Evolutionary conservation across 140 eudicot species (phyloP), one percentile per base, ranked within the genome.

Genomic region (Oenanthe javanica): DNA sequence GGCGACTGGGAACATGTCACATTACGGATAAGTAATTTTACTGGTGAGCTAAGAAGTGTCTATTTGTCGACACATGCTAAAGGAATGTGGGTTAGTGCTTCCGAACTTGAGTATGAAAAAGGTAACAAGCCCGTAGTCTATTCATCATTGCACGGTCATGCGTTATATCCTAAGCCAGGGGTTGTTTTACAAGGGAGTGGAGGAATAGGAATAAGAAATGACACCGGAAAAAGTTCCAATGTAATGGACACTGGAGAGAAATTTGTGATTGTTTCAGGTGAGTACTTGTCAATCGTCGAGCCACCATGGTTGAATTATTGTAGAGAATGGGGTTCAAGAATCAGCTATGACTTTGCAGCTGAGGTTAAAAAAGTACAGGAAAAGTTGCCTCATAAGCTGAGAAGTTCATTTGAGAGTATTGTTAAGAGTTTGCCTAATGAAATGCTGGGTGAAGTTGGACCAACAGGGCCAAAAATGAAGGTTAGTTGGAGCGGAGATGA

Each of bases 1-100:
- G 87, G 91, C 38, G 91, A 88, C 43, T 88, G 89, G 89, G 91
- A 88, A 75, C 91, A 88, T 79, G 75, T 88, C 57, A 88, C 89
- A 43, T 77, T 88, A 77, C 70, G 89, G 66, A 72, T 88, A 0
- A 88, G 87, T 54, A 88, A 88, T 42, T 88, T 84, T 27, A 88
- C 76, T 75, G 88, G 89, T 6, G 82, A 81, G 63, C 82, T 88
- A 42, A 77, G 82, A 66, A 49, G 14, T 79, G 80, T 88, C 31
- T 88, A 84, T 25, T 84, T 84, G 64, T 88, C 89, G 0, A 82
- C 84, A 72, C 91, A 88, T 72, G 82, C 83, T 74, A 82, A 84
- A 63, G 91, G 91, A 43, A 76, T 82, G 59, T 80, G 87, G 83
- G 84, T 80, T 5, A 79, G 81, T 19, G 91, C 85, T 15, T 79